Percentiles rank a stretch among this genome's conserved stretches.
Evolutionary conservation across 2,329 filamentous ascomycete genomes (phyloP).

Genomic region (Ophiostoma himal-ulmi): DNA sequence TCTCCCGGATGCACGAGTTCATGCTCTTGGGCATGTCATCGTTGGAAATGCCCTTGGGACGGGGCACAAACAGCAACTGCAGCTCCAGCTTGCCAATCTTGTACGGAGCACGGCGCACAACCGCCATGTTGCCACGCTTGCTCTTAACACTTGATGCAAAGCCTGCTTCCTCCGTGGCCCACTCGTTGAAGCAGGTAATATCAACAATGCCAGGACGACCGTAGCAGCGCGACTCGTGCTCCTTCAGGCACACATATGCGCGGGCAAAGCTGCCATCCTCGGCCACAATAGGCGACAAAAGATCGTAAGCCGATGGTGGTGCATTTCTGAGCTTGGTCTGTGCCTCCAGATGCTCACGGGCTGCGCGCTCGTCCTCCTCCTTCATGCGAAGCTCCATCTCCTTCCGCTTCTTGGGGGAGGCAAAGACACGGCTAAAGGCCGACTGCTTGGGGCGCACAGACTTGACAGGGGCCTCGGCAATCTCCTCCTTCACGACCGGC

Average conservation of each 20-base stretch:
- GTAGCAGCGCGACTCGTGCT: slow-evolving; percentile 82
- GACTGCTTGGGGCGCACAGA: slow-evolving; percentile 67
- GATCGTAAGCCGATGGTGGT: slow-evolving; percentile 73
- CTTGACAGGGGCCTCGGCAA: slow-evolving; percentile 53
- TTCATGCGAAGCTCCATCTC: slow-evolving; percentile 81
- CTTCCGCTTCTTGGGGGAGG: slow-evolving; percentile 93
- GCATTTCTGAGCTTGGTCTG: slow-evolving; percentile 56
- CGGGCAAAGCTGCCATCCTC: slow-evolving; percentile 91
- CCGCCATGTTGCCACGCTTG: slow-evolving; percentile 68
- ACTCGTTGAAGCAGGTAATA: slow-evolving; percentile 96
- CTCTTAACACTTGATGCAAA: slow-evolving; percentile 86
- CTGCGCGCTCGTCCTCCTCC: slow-evolving; percentile 72
- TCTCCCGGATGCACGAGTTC: slow-evolving; percentile 90
- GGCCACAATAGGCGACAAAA: slow-evolving; percentile 78
- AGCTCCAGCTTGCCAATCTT: slow-evolving; percentile 91
- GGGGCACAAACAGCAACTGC: slow-evolving; percentile 89
- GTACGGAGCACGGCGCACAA: slow-evolving; percentile 85
- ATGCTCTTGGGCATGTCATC: slow-evolving; percentile 99
- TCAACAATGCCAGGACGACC: slow-evolving; percentile 84
- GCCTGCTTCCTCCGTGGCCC: slow-evolving; percentile 79
- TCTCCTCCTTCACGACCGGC: slow-evolving; percentile 50
- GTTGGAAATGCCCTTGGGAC: slow-evolving; percentile 77
- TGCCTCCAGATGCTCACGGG: slow-evolving; percentile 58
- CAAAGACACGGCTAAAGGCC: slow-evolving; percentile 85
- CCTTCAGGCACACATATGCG: slow-evolving; percentile 87